Evolutionary conservation across 2,329 filamentous ascomycete species (phyloP).

Genomic region (Orbilia ellipsospora): DNA sequence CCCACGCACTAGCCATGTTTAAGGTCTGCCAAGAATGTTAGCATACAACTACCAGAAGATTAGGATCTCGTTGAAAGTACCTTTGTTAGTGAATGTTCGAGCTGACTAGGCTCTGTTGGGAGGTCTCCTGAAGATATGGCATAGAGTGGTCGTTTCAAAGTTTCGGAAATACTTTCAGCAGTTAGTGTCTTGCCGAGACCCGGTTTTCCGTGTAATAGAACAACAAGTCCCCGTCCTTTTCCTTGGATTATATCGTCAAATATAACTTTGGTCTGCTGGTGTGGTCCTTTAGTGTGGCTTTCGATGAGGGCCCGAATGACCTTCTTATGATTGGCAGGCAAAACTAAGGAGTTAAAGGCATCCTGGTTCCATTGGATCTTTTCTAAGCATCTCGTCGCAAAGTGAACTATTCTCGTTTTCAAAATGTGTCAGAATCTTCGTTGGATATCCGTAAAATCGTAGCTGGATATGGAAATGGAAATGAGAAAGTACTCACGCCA

Average conservation of each 20-base stretch:
- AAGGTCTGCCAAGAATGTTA: constrained; percentile 73
- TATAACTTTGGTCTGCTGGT: constrained; percentile 11
- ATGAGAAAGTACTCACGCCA: constrained; percentile 67
- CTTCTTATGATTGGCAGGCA: constrained; percentile 71
- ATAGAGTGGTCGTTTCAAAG: constrained; percentile 83
- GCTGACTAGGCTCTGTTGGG: constrained; percentile 70
- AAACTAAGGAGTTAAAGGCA: constrained; percentile 83
- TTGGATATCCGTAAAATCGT: not conserved
- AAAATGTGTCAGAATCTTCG: not conserved
- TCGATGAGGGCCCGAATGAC: constrained; percentile 60
- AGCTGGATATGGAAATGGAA: not conserved
- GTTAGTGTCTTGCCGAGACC: constrained; percentile 91
- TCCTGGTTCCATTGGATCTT: constrained; percentile 86
- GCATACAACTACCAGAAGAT: constrained; percentile 67
- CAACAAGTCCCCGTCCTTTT: constrained; percentile 86
- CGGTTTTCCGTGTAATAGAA: constrained; percentile 69
- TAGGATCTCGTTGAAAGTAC: constrained; percentile 67
- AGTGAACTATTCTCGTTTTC: constrained; percentile 69
- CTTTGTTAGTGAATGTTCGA: constrained; percentile 62
- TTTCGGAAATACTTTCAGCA: constrained; percentile 84
- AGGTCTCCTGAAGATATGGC: constrained; percentile 85
- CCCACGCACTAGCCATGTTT: constrained; percentile 86
- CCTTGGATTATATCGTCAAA: constrained; percentile 83
- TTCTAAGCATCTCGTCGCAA: constrained; percentile 79
- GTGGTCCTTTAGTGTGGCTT: constrained; percentile 54